Conservation (phyloP, 306 rosid species). For the Lupinus albus region DNA sequence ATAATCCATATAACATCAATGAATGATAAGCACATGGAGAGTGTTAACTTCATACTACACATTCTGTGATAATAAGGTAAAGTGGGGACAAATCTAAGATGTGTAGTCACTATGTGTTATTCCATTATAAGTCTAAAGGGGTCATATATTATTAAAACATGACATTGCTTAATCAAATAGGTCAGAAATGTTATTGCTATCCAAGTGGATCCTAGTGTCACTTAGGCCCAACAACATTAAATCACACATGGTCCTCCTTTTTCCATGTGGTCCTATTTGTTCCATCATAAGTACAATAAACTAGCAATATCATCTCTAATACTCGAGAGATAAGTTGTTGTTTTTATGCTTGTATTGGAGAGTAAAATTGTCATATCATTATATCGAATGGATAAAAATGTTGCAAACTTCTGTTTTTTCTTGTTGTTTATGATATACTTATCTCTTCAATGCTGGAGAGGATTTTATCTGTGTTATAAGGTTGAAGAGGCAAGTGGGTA, state of each 20-base stretch:
- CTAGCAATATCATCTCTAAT: too few species aligned
- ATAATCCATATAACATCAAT: constrained; percentile 37
- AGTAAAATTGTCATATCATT: too few species aligned
- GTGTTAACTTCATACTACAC: constrained; percentile 45
- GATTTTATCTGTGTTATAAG: too few species aligned
- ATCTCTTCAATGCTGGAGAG: too few species aligned
- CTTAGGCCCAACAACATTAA: constrained; percentile 56
- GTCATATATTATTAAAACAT: constrained; percentile 45
- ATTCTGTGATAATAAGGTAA: constrained; percentile 43
- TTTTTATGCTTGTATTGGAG: too few species aligned
- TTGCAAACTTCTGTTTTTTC: too few species aligned
- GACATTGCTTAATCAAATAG: constrained; percentile 45
- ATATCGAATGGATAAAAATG: too few species aligned
- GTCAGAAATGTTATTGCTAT: constrained; percentile 41
- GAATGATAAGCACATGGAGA: constrained; percentile 60
- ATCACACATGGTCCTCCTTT: constrained; percentile 39
- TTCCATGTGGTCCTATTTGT: constrained; percentile 48
- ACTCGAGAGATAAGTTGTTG: too few species aligned
- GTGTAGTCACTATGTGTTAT: constrained; percentile 57
- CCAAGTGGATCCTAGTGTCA: constrained; percentile 51
- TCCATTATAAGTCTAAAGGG: constrained; percentile 50
- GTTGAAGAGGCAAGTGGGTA: constrained; percentile 40
- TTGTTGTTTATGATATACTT: too few species aligned
- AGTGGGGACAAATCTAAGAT: constrained; percentile 61
- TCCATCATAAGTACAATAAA: constrained; percentile 45